These are phyloP conservation scores for Ceratobasidium sp. DNA, from an alignment of 1,284 basidiomycete species.

Conservation along the genomic window DNA sequence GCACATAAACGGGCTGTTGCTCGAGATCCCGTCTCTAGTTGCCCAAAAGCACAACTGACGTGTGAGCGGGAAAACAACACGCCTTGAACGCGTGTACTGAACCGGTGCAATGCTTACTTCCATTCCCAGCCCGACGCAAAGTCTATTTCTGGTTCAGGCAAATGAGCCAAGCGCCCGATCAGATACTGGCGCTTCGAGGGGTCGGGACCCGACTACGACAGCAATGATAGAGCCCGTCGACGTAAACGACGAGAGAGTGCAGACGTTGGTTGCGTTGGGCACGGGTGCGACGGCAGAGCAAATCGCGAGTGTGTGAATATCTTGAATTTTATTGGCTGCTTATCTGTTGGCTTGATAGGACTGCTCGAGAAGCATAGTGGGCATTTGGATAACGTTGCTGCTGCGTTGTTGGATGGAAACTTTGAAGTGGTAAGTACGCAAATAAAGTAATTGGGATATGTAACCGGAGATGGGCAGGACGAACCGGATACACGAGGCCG, in stretches of 20 bases:
- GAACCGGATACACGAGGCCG: slow-evolving; percentile 23
- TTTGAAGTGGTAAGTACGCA: slow-evolving; percentile 14
- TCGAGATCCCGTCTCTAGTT: not conserved
- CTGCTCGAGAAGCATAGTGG: slow-evolving; percentile 46
- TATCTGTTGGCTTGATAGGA: slow-evolving; percentile 15
- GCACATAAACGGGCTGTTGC: slow-evolving; percentile 24
- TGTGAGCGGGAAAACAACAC: slow-evolving; percentile 15
- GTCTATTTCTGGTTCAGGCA: slow-evolving; percentile 11
- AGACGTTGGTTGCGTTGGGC: slow-evolving; percentile 6
- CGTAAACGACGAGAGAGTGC: slow-evolving; percentile 1
- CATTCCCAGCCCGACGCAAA: not conserved
- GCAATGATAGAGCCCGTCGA: slow-evolving; percentile 12
- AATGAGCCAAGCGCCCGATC: slow-evolving; percentile 39
- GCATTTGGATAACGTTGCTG: slow-evolving; percentile 43
- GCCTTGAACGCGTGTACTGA: not conserved
- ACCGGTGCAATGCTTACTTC: slow-evolving; percentile 1
- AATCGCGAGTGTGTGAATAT: slow-evolving; percentile 36
- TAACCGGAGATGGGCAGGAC: not conserved
- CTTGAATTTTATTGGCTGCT: not conserved
- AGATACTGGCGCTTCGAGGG: slow-evolving; percentile 15
- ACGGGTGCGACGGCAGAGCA: slow-evolving; percentile 23
- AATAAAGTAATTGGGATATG: not conserved
- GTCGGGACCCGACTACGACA: not conserved
- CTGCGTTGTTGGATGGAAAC: slow-evolving; percentile 35
- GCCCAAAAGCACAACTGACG: slow-evolving; percentile 7